phyloP scores from a whole-genome alignment of 768 basidiomycete species.

The Rhizopogon vesiculosus region DNA sequence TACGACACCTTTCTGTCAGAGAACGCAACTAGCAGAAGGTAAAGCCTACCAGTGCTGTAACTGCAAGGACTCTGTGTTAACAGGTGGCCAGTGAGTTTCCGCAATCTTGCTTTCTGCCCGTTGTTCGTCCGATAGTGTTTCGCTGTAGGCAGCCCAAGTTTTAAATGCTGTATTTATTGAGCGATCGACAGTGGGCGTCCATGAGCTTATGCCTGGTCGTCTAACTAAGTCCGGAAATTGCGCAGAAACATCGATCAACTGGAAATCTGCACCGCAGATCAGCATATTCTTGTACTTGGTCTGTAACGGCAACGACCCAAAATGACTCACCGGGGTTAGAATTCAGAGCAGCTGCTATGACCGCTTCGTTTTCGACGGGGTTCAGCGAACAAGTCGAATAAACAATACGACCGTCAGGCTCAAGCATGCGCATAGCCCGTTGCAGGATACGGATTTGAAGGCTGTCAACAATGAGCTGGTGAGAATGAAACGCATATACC shows the following conservation, averaged over 20 bases:
- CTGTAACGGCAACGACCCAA: background rate
- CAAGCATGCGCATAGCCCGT: constrained; percentile 88
- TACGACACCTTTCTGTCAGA: background rate
- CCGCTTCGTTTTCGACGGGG: constrained; percentile 96
- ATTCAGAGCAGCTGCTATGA: constrained; percentile 79
- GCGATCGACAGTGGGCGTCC: constrained; percentile 71
- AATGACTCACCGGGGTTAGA: constrained; percentile 53
- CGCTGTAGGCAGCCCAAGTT: constrained; percentile 57
- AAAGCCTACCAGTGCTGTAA: constrained; percentile 67
- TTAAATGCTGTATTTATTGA: constrained; percentile 45
- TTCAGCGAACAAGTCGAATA: constrained; percentile 98
- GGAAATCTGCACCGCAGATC: constrained; percentile 47
- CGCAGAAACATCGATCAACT: constrained; percentile 74
- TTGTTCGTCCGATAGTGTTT: constrained; percentile 43
- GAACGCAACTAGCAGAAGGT: background rate
- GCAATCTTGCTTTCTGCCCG: constrained; percentile 56
- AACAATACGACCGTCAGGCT: constrained; percentile 79
- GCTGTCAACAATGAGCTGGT: constrained; percentile 35
- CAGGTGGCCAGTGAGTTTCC: constrained; percentile 78
- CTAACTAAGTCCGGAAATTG: constrained; percentile 68
- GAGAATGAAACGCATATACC: background rate
- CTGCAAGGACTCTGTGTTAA: constrained; percentile 52
- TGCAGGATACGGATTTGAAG: constrained; percentile 90
- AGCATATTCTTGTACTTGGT: background rate
- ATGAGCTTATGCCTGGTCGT: constrained; percentile 68